Evolutionary conservation across 169 alveolate species (phyloP).

Genomic region (Plasmodium falciparum): DNA sequence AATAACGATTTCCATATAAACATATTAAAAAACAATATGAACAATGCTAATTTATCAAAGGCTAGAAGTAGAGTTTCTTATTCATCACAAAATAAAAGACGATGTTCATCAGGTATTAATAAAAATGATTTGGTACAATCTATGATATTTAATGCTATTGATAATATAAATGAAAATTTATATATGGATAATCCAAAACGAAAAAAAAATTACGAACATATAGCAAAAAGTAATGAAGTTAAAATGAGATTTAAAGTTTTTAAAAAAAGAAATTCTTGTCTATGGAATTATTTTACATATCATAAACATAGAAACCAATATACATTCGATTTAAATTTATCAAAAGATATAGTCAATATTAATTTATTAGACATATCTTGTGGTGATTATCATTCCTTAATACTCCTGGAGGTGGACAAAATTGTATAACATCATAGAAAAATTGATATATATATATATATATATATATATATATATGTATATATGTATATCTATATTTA

Average conservation of each 20-base stretch:
- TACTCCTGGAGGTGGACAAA: conserved; percentile 43
- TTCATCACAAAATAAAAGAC: neutral
- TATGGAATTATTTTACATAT: conserved; percentile 74
- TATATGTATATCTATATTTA: conserved; percentile 1
- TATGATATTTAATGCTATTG: conserved; percentile 43
- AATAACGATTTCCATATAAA: too few species aligned
- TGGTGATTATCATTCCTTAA: conserved; percentile 63
- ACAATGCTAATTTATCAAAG: too few species aligned
- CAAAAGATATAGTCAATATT: conserved; percentile 46
- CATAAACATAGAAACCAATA: conserved; percentile 22
- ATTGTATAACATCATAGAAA: conserved; percentile 6
- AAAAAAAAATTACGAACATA: conserved; percentile 5
- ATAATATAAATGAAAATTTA: conserved; percentile 39
- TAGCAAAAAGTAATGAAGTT: neutral
- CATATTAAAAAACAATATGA: too few species aligned
- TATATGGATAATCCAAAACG: conserved; percentile 5
- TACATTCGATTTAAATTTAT: conserved; percentile 11
- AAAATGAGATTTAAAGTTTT: conserved; percentile 60
- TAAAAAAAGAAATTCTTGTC: conserved; percentile 66
- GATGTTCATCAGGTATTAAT: conserved; percentile 16
- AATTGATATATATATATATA: neutral
- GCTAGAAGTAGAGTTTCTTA: too few species aligned
- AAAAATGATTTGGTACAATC: conserved; percentile 37
- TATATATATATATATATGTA: neutral
- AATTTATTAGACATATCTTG: conserved; percentile 68